These are phyloP conservation scores for Trichoderma simmonsii DNA, from an alignment of 2,329 filamentous ascomycete genomes.

Conservation along the genomic window DNA sequence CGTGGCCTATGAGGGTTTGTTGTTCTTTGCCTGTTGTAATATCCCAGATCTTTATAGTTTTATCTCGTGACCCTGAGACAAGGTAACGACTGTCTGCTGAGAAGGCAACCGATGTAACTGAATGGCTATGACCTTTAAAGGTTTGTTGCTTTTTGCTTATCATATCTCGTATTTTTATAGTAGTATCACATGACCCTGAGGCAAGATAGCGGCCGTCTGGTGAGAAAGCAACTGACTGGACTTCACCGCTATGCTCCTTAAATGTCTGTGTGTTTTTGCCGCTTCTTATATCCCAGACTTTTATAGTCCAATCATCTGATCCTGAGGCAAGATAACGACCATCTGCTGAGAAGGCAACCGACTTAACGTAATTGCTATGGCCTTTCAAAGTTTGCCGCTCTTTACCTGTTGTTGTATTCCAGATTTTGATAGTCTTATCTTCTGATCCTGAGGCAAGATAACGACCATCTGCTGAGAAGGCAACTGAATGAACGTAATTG, in stretches of 20 bases:
- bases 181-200: too few relatives aligned
- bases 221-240: too few relatives aligned
- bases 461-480: background rate
- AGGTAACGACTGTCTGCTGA: background rate
- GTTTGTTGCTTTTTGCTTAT: too few relatives aligned
- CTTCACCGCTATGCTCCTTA: fast-evolving
- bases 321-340: too few relatives aligned
- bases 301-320: fast-evolving
- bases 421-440: background rate
- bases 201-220: too few relatives aligned
- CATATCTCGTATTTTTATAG: too few relatives aligned
- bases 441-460: background rate
- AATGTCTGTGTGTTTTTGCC: too few relatives aligned
- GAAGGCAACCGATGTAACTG: background rate
- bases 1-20: background rate
- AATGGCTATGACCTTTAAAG: too few relatives aligned
- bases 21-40: background rate
- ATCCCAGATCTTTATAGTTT: background rate
- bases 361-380: fast-evolving
- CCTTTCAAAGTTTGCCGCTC: background rate
- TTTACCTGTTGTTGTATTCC: too few relatives aligned
- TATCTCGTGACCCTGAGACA: fast-evolving
- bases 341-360: too few relatives aligned
- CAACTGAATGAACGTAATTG: background rate
- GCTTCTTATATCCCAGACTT: too few relatives aligned